Conservation (phyloP, 179 eudicot species). For the Beta lomatogona region DNA sequence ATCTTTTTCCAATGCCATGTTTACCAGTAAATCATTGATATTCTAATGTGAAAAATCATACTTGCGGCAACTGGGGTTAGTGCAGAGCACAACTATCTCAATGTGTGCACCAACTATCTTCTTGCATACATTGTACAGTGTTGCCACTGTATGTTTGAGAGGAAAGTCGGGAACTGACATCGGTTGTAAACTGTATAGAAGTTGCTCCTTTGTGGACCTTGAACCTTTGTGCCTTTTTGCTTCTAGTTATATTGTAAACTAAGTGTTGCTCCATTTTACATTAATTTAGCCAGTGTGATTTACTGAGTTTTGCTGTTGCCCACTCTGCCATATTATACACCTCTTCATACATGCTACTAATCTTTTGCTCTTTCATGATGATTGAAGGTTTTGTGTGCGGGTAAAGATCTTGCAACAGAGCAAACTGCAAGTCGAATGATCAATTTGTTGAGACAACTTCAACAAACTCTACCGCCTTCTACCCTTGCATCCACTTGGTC, state of each 20-base stretch:
- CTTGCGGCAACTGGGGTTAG: neutral
- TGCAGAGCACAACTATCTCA: neutral
- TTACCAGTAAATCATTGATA: neutral
- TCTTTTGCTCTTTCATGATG: neutral
- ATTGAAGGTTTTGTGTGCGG: slow-evolving; percentile 41
- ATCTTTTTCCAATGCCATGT: neutral
- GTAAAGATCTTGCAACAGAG: slow-evolving; percentile 46
- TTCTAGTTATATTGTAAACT: neutral
- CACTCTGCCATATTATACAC: neutral
- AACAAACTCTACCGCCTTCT: slow-evolving; percentile 41
- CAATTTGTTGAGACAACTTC: slow-evolving; percentile 43
- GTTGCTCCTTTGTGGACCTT: neutral
- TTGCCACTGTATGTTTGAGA: neutral
- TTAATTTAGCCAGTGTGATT: neutral
- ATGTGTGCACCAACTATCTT: neutral
- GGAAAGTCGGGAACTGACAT: neutral
- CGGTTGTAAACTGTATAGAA: neutral
- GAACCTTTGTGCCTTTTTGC: neutral
- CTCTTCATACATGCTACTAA: neutral
- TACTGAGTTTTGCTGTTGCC: neutral
- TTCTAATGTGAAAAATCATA: too few relatives aligned
- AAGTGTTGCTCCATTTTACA: neutral
- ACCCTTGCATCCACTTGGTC: slow-evolving; percentile 42
- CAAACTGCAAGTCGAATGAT: slow-evolving; percentile 46
- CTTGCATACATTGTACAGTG: neutral